Base-by-base conservation (phyloP, 176 grass and related monocot species). In the Leersia perrieri region DNA sequence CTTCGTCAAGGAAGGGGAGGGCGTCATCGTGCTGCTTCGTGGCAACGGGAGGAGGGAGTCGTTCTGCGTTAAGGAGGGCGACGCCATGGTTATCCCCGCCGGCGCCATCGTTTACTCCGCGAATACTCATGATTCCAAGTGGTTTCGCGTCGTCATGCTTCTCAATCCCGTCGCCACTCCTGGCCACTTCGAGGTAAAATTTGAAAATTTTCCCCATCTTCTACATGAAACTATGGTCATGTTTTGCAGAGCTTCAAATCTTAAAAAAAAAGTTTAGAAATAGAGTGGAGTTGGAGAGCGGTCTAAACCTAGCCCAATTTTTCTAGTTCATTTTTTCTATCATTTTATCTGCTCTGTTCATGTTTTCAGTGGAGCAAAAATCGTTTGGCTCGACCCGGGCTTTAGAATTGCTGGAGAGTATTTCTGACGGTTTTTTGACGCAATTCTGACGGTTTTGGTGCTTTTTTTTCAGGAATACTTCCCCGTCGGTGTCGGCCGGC, bases 1-100 rank as follows among this genome's bases (percentile, higher is more conserved):
- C 76, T 93, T 81, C 80, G 91, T 97, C 0, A 85, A 77, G 77
- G 78, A 88, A 33, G 94, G 89, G n/a, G 80, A 85, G 61, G 94
- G 90, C 63, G 92, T 79, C 8, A 33, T 97, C 1, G 83, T 39
- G 40, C 33, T 93, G 27, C 68, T 97, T 7, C 5, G 6, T 11
- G 39, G n/a, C n/a, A n/a, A 55, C 2, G 89, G 83, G 55, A 89
- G 14, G 70, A 76, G 66, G 74, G 85, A 94, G 51, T 86, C 91
- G 7, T 70, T 92, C n/a, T 75, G 90, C 74, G 69, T 97, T 11
- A 90, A 23, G 70, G 74, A 82, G 39, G 94, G 94, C 33, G 94
- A 97, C 53, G 77, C 92, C 42, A 65, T 97, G 71, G 51, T 80
- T 9, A 91, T 94, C 69, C 91, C 91, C 0, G 74, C 94, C 0